These are phyloP conservation scores for Rhodotorula glutinis DNA, from an alignment of 1,284 basidiomycete species.

Conservation along the genomic window DNA sequence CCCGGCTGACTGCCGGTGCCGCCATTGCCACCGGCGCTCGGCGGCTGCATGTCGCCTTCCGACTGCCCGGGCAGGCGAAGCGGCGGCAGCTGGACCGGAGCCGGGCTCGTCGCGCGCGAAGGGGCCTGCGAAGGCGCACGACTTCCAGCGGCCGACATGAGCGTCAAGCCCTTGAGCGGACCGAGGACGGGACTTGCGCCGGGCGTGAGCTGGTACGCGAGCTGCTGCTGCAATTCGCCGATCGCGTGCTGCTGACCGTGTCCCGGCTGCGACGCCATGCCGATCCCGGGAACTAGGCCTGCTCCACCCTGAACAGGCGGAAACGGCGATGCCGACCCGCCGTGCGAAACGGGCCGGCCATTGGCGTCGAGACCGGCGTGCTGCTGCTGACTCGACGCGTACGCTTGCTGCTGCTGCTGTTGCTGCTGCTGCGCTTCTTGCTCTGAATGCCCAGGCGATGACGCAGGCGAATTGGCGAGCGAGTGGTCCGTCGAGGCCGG, in stretches of 20 bases:
- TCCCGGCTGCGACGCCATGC: constrained; percentile 31
- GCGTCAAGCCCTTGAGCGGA: constrained; percentile 58
- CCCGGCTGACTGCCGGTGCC: background rate
- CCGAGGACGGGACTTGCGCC: constrained; percentile 78
- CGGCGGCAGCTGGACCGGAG: constrained; percentile 34
- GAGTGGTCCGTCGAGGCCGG: constrained; percentile 32
- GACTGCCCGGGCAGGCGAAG: constrained; percentile 16
- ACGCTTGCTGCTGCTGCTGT: background rate
- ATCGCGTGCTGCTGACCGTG: constrained; percentile 31
- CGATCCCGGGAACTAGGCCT: constrained; percentile 31
- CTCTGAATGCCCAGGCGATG: constrained; percentile 17
- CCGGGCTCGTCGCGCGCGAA: constrained; percentile 27
- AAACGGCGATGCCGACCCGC: constrained; percentile 11
- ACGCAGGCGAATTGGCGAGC: constrained; percentile 32
- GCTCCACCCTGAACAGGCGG: constrained; percentile 19
- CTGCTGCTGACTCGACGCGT: background rate
- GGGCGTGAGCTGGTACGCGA: constrained; percentile 47
- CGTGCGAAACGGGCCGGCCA: background rate
- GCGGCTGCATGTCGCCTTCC: background rate
- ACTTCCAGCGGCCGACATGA: constrained; percentile 31
- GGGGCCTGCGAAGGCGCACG: constrained; percentile 21
- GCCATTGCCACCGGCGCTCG: background rate
- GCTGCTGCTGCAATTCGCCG: constrained; percentile 35
- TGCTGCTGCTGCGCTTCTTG: constrained; percentile 5
- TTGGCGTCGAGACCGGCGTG: background rate